A percentile compares a stretch with the other conserved stretches of the same genome.
phyloP scores from a whole-genome alignment of 345 rosid species.

The Chamaenerion angustifolium region DNA sequence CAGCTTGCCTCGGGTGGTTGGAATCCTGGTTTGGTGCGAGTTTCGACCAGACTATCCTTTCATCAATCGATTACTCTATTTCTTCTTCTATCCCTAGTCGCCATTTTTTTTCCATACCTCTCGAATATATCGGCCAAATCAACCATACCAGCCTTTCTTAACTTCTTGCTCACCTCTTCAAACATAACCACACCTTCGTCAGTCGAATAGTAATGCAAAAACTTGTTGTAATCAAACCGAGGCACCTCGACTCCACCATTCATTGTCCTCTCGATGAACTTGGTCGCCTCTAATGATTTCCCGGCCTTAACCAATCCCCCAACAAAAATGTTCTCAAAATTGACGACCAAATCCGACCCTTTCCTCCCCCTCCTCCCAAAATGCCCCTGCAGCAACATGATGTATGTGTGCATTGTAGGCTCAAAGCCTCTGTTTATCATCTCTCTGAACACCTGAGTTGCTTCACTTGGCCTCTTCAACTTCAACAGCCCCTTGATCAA shows the following conservation, averaged over 20 bases:
- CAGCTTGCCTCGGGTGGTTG: too few species aligned
- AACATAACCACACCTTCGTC: constrained; percentile 72
- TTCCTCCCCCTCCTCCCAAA: constrained; percentile 84
- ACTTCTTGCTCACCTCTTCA: constrained; percentile 47
- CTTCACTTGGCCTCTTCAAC: constrained; percentile 48
- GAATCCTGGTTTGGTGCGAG: too few species aligned
- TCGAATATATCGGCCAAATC: constrained; percentile 78
- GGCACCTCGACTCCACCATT: constrained; percentile 65
- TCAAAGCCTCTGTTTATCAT: constrained; percentile 74
- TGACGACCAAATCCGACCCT: constrained; percentile 52
- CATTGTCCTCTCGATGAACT: constrained; percentile 61
- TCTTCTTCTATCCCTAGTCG: constrained; percentile 72
- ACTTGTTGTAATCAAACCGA: constrained; percentile 72
- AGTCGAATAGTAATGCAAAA: constrained; percentile 59
- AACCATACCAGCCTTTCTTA: constrained; percentile 47
- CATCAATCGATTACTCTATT: constrained; percentile 16
- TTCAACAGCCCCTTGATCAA: constrained; percentile 60
- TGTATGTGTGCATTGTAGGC: constrained; percentile 83
- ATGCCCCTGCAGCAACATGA: constrained; percentile 80
- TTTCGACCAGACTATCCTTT: too few species aligned
- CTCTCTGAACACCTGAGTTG: constrained; percentile 62
- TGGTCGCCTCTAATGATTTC: constrained; percentile 54
- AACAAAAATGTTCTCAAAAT: constrained; percentile 73
- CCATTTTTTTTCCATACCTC: constrained; percentile 79
- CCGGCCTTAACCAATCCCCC: constrained; percentile 90